Base-by-base conservation (phyloP, 805 yeast genomes). In the Saturnispora zaruensis region DNA sequence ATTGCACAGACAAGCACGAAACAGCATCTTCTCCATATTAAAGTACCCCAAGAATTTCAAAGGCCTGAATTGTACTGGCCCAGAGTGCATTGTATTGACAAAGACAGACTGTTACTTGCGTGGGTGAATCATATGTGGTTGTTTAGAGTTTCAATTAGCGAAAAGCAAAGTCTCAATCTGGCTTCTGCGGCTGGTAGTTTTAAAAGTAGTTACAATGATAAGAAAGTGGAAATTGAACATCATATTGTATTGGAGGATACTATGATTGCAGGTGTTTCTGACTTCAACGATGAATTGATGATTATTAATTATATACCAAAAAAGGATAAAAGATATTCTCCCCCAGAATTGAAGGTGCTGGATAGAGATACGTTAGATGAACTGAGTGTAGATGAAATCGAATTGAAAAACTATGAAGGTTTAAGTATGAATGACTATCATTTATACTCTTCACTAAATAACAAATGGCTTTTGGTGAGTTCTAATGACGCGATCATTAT, bases 41-140 rank as follows among this genome's bases (percentile, higher is more conserved):
- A 77, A 4, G 71, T 81, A 41, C 89, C 93, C 0, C 61, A 66
- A 14, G 75, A 73, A 38, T 69, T 67, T 57, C 82, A 72, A 4
- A 70, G 90, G 21, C 81, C 95, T 2, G 96, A 88, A 55, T 65
- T 90, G 34, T 87, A 84, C 58, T 82, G 93, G 81, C 97, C 98
- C 0, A 75, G 85, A 44, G 75, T 86, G 3, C 79, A 78, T 50
- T 73, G 74, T 48, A 79, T 82, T 0, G 95, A 82, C 57, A 66
- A 74, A 2, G 84, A 83, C 59, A 65, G 86, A 53, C 69, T 88
- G 9, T 65, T 86, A 1, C 74, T 93, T 24, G 95, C 90, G 0
- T 93, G 98, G 98, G 85, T 80, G 3, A 74, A 79, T 53, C 76
- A 81, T 54, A 71, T 91, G 3, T 90, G 96, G 95, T 66, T 88